Base-by-base conservation (phyloP, 225 moss, liverwort and hornwort genomes). In the Climacium dendroides region DNA sequence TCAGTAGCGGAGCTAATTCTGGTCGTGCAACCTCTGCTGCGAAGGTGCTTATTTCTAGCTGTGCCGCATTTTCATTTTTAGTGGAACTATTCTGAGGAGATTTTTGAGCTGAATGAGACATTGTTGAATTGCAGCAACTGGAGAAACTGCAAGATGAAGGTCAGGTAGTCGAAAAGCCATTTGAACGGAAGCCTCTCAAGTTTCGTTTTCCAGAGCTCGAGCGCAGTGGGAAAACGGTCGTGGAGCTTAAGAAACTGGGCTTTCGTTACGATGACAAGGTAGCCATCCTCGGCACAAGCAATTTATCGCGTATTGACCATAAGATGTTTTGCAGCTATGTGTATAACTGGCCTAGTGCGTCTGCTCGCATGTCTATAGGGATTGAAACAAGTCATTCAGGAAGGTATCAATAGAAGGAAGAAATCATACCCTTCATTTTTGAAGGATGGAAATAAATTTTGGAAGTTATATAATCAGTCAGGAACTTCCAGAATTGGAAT, bases 151-250 rank as follows among this genome's bases (percentile, higher is more conserved):
- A 94, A 89, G 95, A 95, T 65, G 90, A 92, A 43, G 95, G 95
- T 41, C 90, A 92, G 80, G 45, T 94, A 20, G 94, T 97, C 16
- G 97, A 96, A 43, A 97, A 97, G 86, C 97, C 96, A 13, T 96
- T 97, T 77, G 95, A 97, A 88, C 94, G 93, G 43, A 97, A 97
- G 91, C 88, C 93, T 55, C 90, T 95, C 5, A 94, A 87, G 59
- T 97, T 97, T 71, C 93, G 97, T 6, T 97, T 97, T 60, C 97
- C 96, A n/a, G 96, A 96, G 91, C 93, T 96, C 14, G 96, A 96
- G 78, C 87, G 96, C 57, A 97, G 97, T 78, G 96, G 97, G 41
- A 95, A 94, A 82, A 97, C 90, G 35, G 93, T 97, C 41, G 57
- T 93, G 70, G 91, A 93, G 83, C 89, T 97, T n/a, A 94, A 87